These are phyloP conservation scores for Colletotrichum sp. DNA, from an alignment of 2,329 filamentous ascomycete species.

Conservation along the genomic window DNA sequence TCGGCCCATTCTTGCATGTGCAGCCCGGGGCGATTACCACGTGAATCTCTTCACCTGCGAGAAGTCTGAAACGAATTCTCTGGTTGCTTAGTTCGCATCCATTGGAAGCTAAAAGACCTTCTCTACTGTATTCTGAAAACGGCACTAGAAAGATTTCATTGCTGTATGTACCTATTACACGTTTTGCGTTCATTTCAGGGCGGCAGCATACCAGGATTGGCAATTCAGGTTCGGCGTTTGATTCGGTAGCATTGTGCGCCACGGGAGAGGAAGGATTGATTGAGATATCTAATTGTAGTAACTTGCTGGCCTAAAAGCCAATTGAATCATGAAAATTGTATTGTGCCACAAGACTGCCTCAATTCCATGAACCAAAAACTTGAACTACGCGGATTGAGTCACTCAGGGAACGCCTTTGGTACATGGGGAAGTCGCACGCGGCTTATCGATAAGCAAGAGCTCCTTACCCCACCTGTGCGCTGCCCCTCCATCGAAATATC, in stretches of 20 bases:
- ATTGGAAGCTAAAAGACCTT: background rate
- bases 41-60: slow-evolving; percentile 86
- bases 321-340: background rate
- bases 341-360: background rate
- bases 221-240: slow-evolving; percentile 11
- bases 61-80: slow-evolving; percentile 40
- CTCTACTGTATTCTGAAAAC: background rate
- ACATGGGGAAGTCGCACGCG: background rate
- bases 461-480: background rate
- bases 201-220: slow-evolving; percentile 13
- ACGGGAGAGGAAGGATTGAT: background rate
- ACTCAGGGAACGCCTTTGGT: background rate
- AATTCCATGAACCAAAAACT: background rate
- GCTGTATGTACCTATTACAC: slow-evolving; percentile 7
- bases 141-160: background rate
- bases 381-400: background rate
- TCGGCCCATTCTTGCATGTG: slow-evolving; percentile 86
- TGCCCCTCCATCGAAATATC: slow-evolving; percentile 20
- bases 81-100: slow-evolving; percentile 12
- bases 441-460: background rate
- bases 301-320: background rate
- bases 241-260: background rate
- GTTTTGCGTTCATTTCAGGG: slow-evolving; percentile 1
- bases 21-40: slow-evolving; percentile 85
- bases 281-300: background rate